Evolutionary conservation across 805 yeast species (phyloP).

Genomic region (Jamesozyma jinghongensis): DNA sequence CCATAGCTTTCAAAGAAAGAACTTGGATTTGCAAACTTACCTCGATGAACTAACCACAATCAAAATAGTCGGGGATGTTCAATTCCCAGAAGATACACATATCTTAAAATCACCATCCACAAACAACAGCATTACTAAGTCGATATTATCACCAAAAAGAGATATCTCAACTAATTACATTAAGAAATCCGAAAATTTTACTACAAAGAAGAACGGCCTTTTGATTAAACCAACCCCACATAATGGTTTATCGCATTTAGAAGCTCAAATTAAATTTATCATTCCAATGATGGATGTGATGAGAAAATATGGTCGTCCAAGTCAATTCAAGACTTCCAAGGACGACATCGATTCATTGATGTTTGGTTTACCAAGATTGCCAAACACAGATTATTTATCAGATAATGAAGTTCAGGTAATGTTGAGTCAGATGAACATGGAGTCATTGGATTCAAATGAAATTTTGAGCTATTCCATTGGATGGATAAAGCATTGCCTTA

Average conservation of each 20-base stretch:
- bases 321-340: constrained; percentile 46
- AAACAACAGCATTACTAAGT: constrained; percentile 5
- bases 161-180: constrained; percentile 7
- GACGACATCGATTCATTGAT: constrained; percentile 44
- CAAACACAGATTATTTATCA: constrained; percentile 43
- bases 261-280: constrained; percentile 57
- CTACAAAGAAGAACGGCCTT: constrained; percentile 22
- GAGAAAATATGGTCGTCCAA: constrained; percentile 66
- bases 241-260: constrained; percentile 57
- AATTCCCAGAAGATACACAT: constrained; percentile 5
- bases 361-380: constrained; percentile 66
- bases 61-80: constrained; percentile 19
- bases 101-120: constrained; percentile 2
- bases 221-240: constrained; percentile 57
- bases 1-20: constrained; percentile 6
- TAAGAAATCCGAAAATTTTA: constrained; percentile 5
- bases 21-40: constrained; percentile 3
- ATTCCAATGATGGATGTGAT: constrained; percentile 61
- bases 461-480: constrained; percentile 13
- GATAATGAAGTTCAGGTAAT: constrained; percentile 5
- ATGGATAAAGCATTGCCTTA: constrained; percentile 8
- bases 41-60: constrained; percentile 12
- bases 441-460: constrained; percentile 7
- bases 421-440: constrained; percentile 2
- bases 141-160: constrained; percentile 11